Base-by-base conservation (phyloP, 345 rosid genomes). In the Limnanthes douglasii region DNA sequence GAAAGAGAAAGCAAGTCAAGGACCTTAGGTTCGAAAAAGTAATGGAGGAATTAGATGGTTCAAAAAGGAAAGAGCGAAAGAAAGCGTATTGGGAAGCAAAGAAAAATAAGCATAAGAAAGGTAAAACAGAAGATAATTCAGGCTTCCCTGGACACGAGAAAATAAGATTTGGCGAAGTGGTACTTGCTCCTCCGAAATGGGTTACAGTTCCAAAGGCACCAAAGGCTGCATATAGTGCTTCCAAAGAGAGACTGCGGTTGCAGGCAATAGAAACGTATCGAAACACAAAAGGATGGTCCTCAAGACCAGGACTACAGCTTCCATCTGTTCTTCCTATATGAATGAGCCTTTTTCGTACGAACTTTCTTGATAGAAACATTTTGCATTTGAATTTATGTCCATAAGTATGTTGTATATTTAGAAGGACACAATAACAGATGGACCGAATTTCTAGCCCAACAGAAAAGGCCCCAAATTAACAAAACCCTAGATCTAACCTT, bases 121-220 rank as follows among this genome's bases (percentile, higher is more conserved):
- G 65, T 30, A 57, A 47, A 45, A 46, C 46, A 4, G 68, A 66
- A 43, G 82, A 66, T 21, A 44, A 59, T n/a, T n/a, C n/a, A 24
- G 79, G 72, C 41, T 80, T 90, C 33, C 92, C 86, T 0, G 76
- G 76, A 39, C 46, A 41, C 16, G 98, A 84, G 43, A 57, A 62
- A 37, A 65, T 90, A 6, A 47, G 49, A 50, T 90, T 90, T 45
- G 98, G 98, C 12, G 98, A 90, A 3, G 70, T 90, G 21, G 94
- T 77, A 35, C 62, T 66, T 55, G 92, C 92, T 48, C 94, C 98
- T 10, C 96, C 80, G 2, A 80, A 80, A 51, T 51, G 83, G 53
- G 52, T 53, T 34, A 16, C 56, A 11, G 11, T 70, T 46, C 94
- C 85, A 5, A 88, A 76, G 92, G 66, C 48, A 15, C 39, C 45